phyloP scores from a whole-genome alignment of 2,329 filamentous ascomycete genomes.

The Aspergillus pseudoterreus region DNA sequence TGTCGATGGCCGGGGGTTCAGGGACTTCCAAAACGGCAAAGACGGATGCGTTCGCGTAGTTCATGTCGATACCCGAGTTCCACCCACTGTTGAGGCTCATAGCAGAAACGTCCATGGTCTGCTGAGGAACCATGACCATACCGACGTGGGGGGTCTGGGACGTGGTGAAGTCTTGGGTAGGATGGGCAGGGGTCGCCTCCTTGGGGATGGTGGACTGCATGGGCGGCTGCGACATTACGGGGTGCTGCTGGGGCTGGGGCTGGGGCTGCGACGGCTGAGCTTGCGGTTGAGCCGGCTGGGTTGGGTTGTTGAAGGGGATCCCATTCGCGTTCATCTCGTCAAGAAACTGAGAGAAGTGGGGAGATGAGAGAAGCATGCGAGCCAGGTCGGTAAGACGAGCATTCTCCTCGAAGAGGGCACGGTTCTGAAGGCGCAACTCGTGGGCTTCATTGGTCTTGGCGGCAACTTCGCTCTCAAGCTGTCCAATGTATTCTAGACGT shows the following conservation, averaged over 20 bases:
- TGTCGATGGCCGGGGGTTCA: constrained; percentile 59
- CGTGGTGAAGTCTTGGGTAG: constrained; percentile 52
- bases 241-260: constrained; percentile 27
- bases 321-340: constrained; percentile 65
- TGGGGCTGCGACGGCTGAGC: constrained; percentile 35
- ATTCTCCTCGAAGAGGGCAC: constrained; percentile 79
- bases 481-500: constrained; percentile 84
- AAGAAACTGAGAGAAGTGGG: constrained; percentile 79
- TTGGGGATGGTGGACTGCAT: constrained; percentile 56
- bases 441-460: constrained; percentile 78
- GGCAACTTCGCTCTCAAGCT: constrained; percentile 87
- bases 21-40: constrained; percentile 71
- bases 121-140: constrained; percentile 81
- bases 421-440: constrained; percentile 76
- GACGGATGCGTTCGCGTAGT: constrained; percentile 41
- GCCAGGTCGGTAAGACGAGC: constrained; percentile 72
- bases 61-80: constrained; percentile 46
- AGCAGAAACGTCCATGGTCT: constrained; percentile 69
- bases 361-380: constrained; percentile 75
- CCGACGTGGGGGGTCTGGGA: constrained; percentile 64
- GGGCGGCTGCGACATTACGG: constrained; percentile 36
- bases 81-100: constrained; percentile 55
- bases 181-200: constrained; percentile 61
- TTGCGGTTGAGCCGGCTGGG: constrained; percentile 41
- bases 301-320: constrained; percentile 33